A percentile compares a stretch with the other conserved stretches of the same genome.
phyloP scores from a whole-genome alignment of 2,329 filamentous ascomycete genomes.

The Tolypocladium ovalisporum region DNA sequence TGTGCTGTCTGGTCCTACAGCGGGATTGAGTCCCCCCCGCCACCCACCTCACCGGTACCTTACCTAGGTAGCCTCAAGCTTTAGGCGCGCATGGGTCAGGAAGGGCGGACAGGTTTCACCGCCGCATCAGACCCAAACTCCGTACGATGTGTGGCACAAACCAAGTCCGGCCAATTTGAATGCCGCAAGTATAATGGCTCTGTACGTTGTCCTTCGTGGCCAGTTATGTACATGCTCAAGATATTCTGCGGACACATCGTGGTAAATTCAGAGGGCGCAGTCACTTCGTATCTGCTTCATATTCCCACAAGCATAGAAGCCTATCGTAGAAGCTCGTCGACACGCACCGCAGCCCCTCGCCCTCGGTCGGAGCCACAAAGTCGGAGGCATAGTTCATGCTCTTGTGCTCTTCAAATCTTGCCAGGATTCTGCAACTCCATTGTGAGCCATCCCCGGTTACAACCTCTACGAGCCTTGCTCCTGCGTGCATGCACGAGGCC shows the following conservation, averaged over 20 bases:
- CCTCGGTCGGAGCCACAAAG: conserved; percentile 33
- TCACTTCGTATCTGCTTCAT: not conserved
- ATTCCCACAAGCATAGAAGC: conserved; percentile 55
- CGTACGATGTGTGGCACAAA: too few relatives aligned
- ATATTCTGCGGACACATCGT: not conserved
- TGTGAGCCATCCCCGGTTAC: conserved; percentile 20
- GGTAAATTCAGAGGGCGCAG: too few relatives aligned
- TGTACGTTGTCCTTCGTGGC: too few relatives aligned
- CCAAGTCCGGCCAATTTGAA: too few relatives aligned
- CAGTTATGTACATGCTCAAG: not conserved
- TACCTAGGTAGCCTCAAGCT: too few relatives aligned
- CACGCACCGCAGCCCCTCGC: conserved; percentile 34
- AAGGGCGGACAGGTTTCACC: too few relatives aligned
- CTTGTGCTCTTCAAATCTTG: conserved; percentile 70
- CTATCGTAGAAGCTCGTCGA: conserved; percentile 73
- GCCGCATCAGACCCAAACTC: too few relatives aligned
- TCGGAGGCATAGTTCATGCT: conserved; percentile 95
- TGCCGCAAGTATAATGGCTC: too few relatives aligned
- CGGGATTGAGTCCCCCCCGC: not conserved
- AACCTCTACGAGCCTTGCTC: conserved; percentile 53
- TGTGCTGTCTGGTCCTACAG: not conserved
- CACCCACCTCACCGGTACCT: not conserved
- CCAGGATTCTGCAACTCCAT: conserved; percentile 56
- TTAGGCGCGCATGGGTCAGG: too few relatives aligned
- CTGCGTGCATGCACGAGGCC: conserved; percentile 91